Conservation (phyloP, 2,329 filamentous ascomycete genomes). For the Sporothrix variecibatus region DNA sequence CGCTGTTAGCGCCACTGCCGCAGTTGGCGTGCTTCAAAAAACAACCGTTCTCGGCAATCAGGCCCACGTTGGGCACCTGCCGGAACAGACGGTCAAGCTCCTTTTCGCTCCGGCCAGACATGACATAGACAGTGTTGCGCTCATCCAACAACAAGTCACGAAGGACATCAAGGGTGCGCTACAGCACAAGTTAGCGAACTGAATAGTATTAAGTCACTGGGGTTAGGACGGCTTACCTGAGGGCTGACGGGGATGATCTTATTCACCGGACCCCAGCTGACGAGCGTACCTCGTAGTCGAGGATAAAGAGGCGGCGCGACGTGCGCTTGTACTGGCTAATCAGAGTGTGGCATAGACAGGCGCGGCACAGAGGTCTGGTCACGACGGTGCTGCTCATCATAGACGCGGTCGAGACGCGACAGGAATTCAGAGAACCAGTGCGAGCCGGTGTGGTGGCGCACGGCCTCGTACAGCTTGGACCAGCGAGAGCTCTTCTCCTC, state of each 20-base stretch:
- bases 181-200: slow-evolving; percentile 37
- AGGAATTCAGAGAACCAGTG: slow-evolving; percentile 83
- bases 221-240: slow-evolving; percentile 1
- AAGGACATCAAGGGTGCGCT: slow-evolving; percentile 77
- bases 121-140: slow-evolving; percentile 86
- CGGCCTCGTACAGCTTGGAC: slow-evolving; percentile 69
- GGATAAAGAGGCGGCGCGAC: slow-evolving; percentile 74
- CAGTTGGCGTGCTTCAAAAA: slow-evolving; percentile 68
- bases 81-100: slow-evolving; percentile 87
- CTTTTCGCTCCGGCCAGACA: slow-evolving; percentile 85
- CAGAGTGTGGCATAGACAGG: slow-evolving; percentile 68
- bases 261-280: slow-evolving; percentile 80
- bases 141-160: slow-evolving; percentile 79
- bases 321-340: slow-evolving; percentile 66
- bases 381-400: slow-evolving; percentile 80
- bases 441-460: slow-evolving; percentile 78
- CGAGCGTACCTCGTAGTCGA: slow-evolving; percentile 92
- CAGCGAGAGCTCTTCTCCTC: slow-evolving; percentile 76
- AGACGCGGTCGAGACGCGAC: slow-evolving; percentile 69
- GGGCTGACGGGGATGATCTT: slow-evolving; percentile 85
- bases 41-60: slow-evolving; percentile 94
- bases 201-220: no score
- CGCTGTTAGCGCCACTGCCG: slow-evolving; percentile 43
- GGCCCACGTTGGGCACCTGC: slow-evolving; percentile 76
- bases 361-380: slow-evolving; percentile 86